Evolutionary conservation across 2,329 filamentous ascomycete genomes (phyloP).

Genomic region (Aspergillus amoenus): DNA sequence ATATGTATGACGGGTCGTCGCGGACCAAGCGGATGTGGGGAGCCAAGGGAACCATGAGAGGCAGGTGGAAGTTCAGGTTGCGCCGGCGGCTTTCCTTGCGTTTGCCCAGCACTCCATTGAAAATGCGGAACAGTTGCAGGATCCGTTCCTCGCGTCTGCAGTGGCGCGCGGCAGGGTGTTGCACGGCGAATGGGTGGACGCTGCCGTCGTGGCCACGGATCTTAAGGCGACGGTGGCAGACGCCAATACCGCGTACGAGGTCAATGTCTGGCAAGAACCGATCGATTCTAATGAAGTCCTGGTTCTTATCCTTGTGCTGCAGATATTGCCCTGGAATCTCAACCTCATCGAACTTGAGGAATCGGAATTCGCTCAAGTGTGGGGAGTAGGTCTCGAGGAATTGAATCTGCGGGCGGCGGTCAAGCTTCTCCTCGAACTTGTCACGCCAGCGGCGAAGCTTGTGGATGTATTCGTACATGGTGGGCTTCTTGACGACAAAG

Average conservation of each 20-base stretch:
- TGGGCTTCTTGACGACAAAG: constrained; percentile 92
- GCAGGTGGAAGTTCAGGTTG: constrained; percentile 93
- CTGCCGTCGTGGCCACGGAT: constrained; percentile 98
- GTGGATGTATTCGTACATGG: constrained; percentile 98
- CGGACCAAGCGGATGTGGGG: constrained; percentile 94
- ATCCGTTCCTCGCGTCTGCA: constrained; percentile 94
- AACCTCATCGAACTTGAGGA: constrained; percentile 97
- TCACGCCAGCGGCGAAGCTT: constrained; percentile 94
- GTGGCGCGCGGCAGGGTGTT: constrained; percentile 89
- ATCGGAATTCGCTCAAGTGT: constrained; percentile 92
- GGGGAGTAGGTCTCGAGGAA: constrained; percentile 84
- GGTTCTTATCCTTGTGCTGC: constrained; percentile 97
- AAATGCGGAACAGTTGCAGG: constrained; percentile 92
- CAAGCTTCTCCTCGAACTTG: constrained; percentile 96
- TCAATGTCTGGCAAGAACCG: constrained; percentile 95
- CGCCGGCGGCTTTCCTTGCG: constrained; percentile 93
- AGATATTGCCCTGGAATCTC: constrained; percentile 97
- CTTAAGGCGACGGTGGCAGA: constrained; percentile 88
- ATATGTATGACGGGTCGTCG: constrained; percentile 92
- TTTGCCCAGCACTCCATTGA: constrained; percentile 87
- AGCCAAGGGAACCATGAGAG: constrained; percentile 91
- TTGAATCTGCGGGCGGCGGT: constrained; percentile 71
- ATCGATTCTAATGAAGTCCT: constrained; percentile 96
- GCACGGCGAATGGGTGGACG: constrained; percentile 93
- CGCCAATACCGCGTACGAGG: constrained; percentile 82